A percentile compares a stretch with the other conserved stretches of the same genome.
phyloP scores from a whole-genome alignment of 179 eudicot species.

The Silene coronaria region DNA sequence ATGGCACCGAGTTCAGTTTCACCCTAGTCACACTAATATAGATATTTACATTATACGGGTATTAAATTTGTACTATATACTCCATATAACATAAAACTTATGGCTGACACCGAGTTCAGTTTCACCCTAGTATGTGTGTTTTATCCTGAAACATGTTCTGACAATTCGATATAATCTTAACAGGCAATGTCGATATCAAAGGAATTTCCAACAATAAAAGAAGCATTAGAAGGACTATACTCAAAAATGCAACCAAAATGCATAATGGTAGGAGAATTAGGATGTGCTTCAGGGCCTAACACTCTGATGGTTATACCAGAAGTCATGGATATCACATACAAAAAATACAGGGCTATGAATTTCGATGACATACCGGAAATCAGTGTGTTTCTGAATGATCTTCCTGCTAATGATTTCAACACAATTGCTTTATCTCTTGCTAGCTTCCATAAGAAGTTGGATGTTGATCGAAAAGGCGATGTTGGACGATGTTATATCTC shows the following conservation, averaged over 20 bases:
- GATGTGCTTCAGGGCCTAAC: constrained; percentile 27
- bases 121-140: too few species aligned
- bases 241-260: constrained; percentile 20
- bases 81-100: too few species aligned
- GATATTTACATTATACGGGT: too few species aligned
- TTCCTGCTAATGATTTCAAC: constrained; percentile 26
- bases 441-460: constrained; percentile 10
- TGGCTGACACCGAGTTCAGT: too few species aligned
- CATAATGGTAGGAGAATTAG: constrained; percentile 19
- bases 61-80: too few species aligned
- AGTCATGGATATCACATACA: constrained; percentile 19
- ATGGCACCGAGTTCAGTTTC: too few species aligned
- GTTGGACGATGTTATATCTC: constrained; percentile 18
- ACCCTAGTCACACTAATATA: too few species aligned
- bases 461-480: constrained; percentile 15
- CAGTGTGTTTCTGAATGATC: constrained; percentile 22
- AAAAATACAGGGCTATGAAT: constrained; percentile 11
- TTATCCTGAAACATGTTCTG: too few species aligned
- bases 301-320: constrained; percentile 20
- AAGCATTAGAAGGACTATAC: constrained; percentile 19
- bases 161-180: not conserved
- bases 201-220: constrained; percentile 21
- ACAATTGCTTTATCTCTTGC: constrained; percentile 14
- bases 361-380: constrained; percentile 15
- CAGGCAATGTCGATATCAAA: constrained; percentile 21